Conservation (phyloP, 192 early-diverging fungal genomes). For the Rhizophagus sp. region DNA sequence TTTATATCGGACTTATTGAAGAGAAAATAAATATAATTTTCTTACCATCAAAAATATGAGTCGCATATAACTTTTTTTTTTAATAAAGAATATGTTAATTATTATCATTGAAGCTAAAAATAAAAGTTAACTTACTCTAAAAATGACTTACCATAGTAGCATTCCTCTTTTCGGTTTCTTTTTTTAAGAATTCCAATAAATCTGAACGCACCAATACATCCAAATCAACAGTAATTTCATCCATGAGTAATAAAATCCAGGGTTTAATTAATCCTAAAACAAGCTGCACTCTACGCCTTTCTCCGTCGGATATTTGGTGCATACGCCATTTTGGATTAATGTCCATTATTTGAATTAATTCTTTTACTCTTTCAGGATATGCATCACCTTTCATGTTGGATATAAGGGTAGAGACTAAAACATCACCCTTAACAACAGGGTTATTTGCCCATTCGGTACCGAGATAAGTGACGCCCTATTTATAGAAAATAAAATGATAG, state of each 20-base stretch:
- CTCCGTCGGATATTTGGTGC: slow-evolving; percentile 74
- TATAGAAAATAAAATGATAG: neutral
- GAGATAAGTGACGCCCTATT: slow-evolving; percentile 67
- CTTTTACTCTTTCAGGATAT: slow-evolving; percentile 57
- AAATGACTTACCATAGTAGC: slow-evolving; percentile 59
- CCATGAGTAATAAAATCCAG: slow-evolving; percentile 68
- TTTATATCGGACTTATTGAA: neutral
- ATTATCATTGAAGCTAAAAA: neutral
- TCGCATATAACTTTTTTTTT: slow-evolving; percentile 61
- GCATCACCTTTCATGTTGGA: slow-evolving; percentile 63
- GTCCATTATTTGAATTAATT: slow-evolving; percentile 71
- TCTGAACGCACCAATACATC: slow-evolving; percentile 75
- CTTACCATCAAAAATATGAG: slow-evolving; percentile 82
- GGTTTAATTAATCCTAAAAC: slow-evolving; percentile 73
- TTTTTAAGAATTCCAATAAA: slow-evolving; percentile 63
- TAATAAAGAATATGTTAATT: neutral
- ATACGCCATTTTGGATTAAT: slow-evolving; percentile 63
- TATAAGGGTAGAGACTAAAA: slow-evolving; percentile 65
- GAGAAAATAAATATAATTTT: too few species aligned
- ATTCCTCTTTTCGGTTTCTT: slow-evolving; percentile 60
- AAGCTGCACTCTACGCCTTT: slow-evolving; percentile 67
- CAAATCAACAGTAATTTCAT: slow-evolving; percentile 82
- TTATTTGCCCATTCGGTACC: slow-evolving; percentile 83
- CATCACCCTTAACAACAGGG: slow-evolving; percentile 67
- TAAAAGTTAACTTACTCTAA: neutral